A percentile compares a stretch with the other conserved stretches of the same genome.
phyloP scores from a whole-genome alignment of 768 basidiomycete species.

The Coprinopsis cinerea region DNA sequence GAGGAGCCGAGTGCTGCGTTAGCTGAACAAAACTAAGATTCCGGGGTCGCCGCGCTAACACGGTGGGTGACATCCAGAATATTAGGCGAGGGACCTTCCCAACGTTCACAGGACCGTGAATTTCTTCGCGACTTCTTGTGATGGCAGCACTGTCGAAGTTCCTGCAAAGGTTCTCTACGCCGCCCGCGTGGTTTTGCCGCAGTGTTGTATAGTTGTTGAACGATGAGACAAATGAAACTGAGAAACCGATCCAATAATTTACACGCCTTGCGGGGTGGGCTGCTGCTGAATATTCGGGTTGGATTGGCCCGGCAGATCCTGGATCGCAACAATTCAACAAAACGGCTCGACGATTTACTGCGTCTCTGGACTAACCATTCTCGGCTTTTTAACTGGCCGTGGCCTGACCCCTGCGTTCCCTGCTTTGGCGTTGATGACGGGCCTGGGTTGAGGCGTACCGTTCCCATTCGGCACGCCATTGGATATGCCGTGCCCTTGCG shows the following conservation, averaged over 20 bases:
- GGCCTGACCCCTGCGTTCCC: conserved; percentile 55
- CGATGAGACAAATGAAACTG: neutral
- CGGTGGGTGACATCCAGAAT: no score
- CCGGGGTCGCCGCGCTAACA: no score
- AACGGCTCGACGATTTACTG: conserved; percentile 1
- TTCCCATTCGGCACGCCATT: conserved; percentile 20
- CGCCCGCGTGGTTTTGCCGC: no score
- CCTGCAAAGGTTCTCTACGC: no score
- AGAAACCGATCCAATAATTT: conserved; percentile 1
- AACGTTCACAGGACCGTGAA: no score
- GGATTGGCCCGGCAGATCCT: conserved; percentile 65
- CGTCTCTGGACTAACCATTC: conserved; percentile 47
- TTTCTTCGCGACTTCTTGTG: no score
- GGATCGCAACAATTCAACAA: conserved; percentile 7
- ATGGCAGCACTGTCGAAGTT: no score
- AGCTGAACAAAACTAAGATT: no score
- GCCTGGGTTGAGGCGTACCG: conserved; percentile 27
- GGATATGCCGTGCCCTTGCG: conserved; percentile 23
- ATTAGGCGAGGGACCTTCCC: no score
- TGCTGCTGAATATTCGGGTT: conserved; percentile 51
- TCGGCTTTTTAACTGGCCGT: conserved; percentile 70
- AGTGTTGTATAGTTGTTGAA: neutral
- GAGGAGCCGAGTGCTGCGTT: no score
- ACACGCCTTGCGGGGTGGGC: conserved; percentile 69
- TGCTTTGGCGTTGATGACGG: conserved; percentile 47